Base-by-base conservation (phyloP, 2,329 filamentous ascomycete species). In the Stagonosporopsis chrysanthemi region DNA sequence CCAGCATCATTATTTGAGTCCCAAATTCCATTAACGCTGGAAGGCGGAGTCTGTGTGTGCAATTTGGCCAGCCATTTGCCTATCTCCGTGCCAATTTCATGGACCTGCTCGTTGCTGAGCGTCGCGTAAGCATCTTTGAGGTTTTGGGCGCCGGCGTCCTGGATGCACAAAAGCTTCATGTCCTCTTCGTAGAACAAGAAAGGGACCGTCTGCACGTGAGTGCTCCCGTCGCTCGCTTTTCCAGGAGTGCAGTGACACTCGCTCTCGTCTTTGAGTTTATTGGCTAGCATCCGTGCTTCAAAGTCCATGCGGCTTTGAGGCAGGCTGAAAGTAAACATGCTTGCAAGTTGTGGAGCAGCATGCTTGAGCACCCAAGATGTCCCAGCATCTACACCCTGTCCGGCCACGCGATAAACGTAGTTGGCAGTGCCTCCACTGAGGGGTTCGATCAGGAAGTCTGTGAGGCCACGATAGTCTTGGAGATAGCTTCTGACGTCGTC, bases 341-440 rank as follows among this genome's bases (percentile, higher is more conserved):
- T 60, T 24, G 62, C 58, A 4, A 75, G 60, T 26, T 71, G 73
- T 7, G 68, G 66, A 4, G 71, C 70, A 22, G 75, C 73, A 43
- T 78, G 74, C 53, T 78, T 77, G 52, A 72, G 69, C 41, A 78
- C 68, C 15, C 39, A 36, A 2, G 63, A 19, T 29, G 8, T 67
- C 1, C 23, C 46, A 2, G 11, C 4, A 9, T 19, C 24, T 29
- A 29, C 15, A 7, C 12, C 24, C 1, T 15, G 12, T 3, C 56
- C 42, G 0, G 42, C 61, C 17, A 73, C 59, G 19, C 75, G 73
- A 49, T 73, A 77, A 38, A 76, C 72, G 47, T 70, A 75, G 48
- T 77, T 78, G 19, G 72, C 72, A 5, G 66, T 73, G 11, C 74
- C 74, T 22, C 75, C 75, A 2, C 64, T 64, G 17, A 78, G 66